A percentile compares a stretch with the other conserved stretches of the same genome.
Evolutionary conservation across 2,329 filamentous ascomycete genomes (phyloP).

Genomic region (Pleoardoris graminearum): DNA sequence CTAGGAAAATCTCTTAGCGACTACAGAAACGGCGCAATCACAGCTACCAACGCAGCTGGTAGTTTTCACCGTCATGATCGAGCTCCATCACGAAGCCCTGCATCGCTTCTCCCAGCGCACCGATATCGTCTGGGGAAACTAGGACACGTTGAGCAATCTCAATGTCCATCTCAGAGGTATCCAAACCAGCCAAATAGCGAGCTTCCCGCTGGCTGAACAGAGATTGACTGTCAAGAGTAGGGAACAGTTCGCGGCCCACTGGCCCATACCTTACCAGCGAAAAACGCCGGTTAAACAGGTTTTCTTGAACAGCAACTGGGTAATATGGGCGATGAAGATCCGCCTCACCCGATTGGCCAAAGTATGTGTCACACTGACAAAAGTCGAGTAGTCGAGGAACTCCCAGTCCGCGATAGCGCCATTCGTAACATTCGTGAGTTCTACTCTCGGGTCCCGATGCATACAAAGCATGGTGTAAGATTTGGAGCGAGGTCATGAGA

Average conservation of each 20-base stretch:
- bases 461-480: too few relatives aligned
- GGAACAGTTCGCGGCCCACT: not conserved
- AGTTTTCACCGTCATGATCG: not conserved
- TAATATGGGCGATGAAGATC: not conserved
- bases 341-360: not conserved
- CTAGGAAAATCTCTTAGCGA: too few relatives aligned
- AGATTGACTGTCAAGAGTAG: not conserved
- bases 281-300: not conserved
- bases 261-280: not conserved
- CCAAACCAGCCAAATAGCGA: slow-evolving; percentile 3
- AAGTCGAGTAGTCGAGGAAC: not conserved
- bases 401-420: not conserved
- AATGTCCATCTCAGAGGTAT: not conserved
- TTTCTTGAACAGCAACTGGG: not conserved
- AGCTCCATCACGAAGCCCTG: not conserved
- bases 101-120: not conserved
- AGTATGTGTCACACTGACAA: not conserved
- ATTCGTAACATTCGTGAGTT: too few relatives aligned
- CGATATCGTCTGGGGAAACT: not conserved
- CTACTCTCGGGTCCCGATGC: too few relatives aligned
- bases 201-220: not conserved
- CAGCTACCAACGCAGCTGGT: not conserved
- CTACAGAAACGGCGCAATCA: not conserved
- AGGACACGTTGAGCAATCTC: not conserved
- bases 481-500: too few relatives aligned